phyloP scores from a whole-genome alignment of 768 basidiomycete species.

The Panaeolus papilionaceus region DNA sequence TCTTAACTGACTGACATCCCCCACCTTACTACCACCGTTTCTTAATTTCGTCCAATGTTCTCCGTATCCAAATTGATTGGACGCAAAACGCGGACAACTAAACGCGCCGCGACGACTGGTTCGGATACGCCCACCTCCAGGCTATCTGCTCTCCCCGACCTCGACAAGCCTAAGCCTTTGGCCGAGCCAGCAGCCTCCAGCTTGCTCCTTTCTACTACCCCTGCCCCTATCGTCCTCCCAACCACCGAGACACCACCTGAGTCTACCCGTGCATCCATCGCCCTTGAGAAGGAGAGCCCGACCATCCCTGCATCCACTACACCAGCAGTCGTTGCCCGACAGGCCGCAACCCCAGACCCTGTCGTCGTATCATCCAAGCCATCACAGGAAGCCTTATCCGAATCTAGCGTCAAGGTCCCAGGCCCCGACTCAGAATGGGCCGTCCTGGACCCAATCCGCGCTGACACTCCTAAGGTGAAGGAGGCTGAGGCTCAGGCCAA shows the following conservation, averaged over 20 bases:
- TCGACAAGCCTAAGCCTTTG: background rate
- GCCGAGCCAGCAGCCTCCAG: conserved; percentile 15
- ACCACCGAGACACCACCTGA: conserved; percentile 8
- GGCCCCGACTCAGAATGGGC: conserved; percentile 11
- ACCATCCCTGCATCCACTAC: background rate
- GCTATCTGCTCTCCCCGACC: conserved; percentile 10
- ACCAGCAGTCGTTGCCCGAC: background rate
- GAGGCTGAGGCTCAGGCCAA: conserved; percentile 5
- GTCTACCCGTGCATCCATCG: conserved; percentile 3
- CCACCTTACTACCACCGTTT: background rate
- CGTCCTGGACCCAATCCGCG: background rate
- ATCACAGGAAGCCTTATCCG: conserved; percentile 1
- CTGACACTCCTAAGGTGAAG: background rate
- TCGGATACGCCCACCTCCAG: background rate
- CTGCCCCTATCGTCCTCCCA: conserved; percentile 8
- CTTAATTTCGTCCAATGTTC: conserved; percentile 16
- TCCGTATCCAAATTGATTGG: conserved; percentile 22
- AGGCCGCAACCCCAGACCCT: conserved; percentile 1
- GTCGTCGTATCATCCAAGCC: conserved; percentile 16
- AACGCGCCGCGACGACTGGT: conserved; percentile 7
- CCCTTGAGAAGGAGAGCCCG: conserved; percentile 1
- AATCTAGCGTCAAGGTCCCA: conserved; percentile 1
- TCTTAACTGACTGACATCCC: conserved; percentile 4
- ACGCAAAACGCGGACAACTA: conserved; percentile 8
- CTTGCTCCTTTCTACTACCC: conserved; percentile 12